A percentile compares a stretch with the other conserved stretches of the same genome.
phyloP scores from a whole-genome alignment of 805 yeast species.

The Priceomyces medius region DNA sequence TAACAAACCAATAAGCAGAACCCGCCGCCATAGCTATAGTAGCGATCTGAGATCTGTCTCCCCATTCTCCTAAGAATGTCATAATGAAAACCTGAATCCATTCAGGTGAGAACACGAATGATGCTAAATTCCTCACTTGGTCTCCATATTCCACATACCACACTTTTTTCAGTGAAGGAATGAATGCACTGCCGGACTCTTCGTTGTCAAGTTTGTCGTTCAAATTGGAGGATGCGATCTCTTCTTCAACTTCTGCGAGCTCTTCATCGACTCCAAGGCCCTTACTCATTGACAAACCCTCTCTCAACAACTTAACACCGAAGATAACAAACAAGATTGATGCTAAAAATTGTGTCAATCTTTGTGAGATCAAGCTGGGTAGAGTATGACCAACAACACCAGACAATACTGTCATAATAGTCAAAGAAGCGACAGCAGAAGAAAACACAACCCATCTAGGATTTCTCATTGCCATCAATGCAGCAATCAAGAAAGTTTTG shows the following conservation, averaged over 20 bases:
- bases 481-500: slow-evolving; percentile 94
- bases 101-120: slow-evolving; percentile 73
- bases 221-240: slow-evolving; percentile 65
- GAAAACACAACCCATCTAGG: slow-evolving; percentile 81
- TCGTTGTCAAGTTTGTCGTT: slow-evolving; percentile 49
- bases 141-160: slow-evolving; percentile 30
- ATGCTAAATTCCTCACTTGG: slow-evolving; percentile 54
- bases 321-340: slow-evolving; percentile 77
- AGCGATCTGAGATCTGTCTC: slow-evolving; percentile 97
- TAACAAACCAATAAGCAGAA: slow-evolving; percentile 84
- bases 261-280: slow-evolving; percentile 91
- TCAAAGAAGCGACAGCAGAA: slow-evolving; percentile 82
- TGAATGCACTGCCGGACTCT: slow-evolving; percentile 52
- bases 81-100: slow-evolving; percentile 94
- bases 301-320: slow-evolving; percentile 72
- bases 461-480: slow-evolving; percentile 96
- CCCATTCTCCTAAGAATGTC: slow-evolving; percentile 99
- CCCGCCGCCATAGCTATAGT: slow-evolving; percentile 99
- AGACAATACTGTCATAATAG: slow-evolving; percentile 86
- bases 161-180: slow-evolving; percentile 14
- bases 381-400: slow-evolving; percentile 91
- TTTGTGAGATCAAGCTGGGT: slow-evolving; percentile 78
- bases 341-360: slow-evolving; percentile 79
- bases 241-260: slow-evolving; percentile 95
- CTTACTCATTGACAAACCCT: slow-evolving; percentile 80